Conservation (phyloP, 192 early-diverging fungal species). For the Pilobolus umbonatus region DNA sequence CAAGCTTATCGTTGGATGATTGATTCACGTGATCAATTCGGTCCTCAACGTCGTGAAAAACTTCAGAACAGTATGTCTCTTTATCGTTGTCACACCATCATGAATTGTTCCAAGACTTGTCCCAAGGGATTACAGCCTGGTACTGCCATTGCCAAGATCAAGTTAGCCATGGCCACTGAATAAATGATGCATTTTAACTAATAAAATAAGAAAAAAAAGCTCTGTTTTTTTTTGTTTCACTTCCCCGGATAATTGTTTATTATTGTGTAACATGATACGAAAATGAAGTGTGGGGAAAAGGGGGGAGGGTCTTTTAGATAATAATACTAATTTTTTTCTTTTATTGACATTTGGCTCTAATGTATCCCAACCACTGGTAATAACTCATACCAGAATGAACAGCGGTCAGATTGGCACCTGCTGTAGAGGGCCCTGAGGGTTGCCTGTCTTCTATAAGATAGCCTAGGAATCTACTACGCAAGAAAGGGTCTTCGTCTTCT, state of each 20-base stretch:
- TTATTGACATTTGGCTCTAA: constrained; percentile 25
- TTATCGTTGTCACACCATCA: constrained; percentile 99
- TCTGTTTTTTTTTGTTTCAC: not conserved
- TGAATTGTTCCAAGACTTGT: constrained; percentile 97
- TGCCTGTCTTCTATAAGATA: constrained; percentile 69
- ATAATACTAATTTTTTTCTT: not conserved
- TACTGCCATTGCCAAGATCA: constrained; percentile 93
- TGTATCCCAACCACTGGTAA: constrained; percentile 34
- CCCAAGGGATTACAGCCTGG: constrained; percentile 99
- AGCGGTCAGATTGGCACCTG: constrained; percentile 24
- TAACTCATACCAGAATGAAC: constrained; percentile 33
- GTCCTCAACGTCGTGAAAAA: constrained; percentile 74
- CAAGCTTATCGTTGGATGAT: constrained; percentile 99
- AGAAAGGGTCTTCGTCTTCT: constrained; percentile 73
- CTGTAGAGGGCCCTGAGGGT: constrained; percentile 22
- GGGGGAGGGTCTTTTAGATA: too few species aligned
- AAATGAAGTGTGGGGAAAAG: too few species aligned
- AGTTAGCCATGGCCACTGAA: constrained; percentile 82
- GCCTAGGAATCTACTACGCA: constrained; percentile 65
- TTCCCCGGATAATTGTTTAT: not conserved
- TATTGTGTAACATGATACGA: too few species aligned
- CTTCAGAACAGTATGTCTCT: constrained; percentile 96
- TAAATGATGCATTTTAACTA: too few species aligned
- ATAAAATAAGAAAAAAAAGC: not conserved
- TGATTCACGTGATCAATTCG: constrained; percentile 92